Evolutionary conservation across 2,329 filamentous ascomycete genomes (phyloP).

Genomic region (Talaromyces pinophilus): DNA sequence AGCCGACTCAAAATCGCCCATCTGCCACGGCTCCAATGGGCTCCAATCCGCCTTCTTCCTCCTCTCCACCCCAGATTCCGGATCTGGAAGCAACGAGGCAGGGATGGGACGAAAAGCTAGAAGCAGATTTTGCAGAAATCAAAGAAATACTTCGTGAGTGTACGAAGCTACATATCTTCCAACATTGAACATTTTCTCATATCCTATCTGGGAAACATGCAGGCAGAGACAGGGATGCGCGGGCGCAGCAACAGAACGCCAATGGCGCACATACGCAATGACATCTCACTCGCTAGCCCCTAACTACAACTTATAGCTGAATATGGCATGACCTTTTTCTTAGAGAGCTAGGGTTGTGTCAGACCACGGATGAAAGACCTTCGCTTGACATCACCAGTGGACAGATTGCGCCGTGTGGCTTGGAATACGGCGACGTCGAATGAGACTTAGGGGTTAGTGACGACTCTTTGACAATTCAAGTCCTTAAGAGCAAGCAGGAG

Average conservation of each 20-base stretch:
- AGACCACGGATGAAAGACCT: background rate
- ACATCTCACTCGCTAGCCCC: background rate
- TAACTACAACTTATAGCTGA: background rate
- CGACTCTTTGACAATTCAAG: background rate
- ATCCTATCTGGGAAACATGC: background rate
- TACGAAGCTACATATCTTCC: too few species aligned
- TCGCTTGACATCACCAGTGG: background rate
- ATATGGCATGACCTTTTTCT: background rate
- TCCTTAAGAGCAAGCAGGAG: too few species aligned
- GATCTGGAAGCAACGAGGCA: conserved; percentile 16
- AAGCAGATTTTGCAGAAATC: conserved; percentile 9
- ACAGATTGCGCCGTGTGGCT: background rate
- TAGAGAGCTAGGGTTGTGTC: background rate
- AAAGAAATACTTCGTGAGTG: conserved; percentile 17
- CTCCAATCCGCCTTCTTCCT: conserved; percentile 3
- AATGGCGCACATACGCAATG: conserved; percentile 6
- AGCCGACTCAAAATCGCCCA: conserved; percentile 5
- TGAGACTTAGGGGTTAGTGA: background rate
- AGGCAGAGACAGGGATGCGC: conserved; percentile 11
- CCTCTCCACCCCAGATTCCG: conserved; percentile 8
- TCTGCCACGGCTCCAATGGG: background rate
- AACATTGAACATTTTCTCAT: background rate
- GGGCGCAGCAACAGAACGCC: background rate
- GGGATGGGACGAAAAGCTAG: conserved; percentile 13
- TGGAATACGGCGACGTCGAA: background rate